These are phyloP conservation scores for Astrephomene gubernaculifera DNA, from an alignment of 139 green algal genomes.

Conservation along the genomic window DNA sequence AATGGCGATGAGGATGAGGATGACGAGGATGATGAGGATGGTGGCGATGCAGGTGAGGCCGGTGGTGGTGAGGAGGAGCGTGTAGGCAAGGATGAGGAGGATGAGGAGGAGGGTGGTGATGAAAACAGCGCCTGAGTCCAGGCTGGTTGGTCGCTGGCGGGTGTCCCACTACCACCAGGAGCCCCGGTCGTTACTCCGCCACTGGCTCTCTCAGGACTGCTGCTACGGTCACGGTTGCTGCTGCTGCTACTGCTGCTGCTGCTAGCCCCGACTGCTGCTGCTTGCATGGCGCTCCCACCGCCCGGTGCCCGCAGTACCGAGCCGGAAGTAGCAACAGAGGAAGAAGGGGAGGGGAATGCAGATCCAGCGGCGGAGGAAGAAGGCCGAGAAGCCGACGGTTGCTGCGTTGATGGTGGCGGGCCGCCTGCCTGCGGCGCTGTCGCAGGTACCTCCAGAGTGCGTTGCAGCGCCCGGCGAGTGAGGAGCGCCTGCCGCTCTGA, in stretches of 20 bases:
- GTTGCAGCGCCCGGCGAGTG: conserved; percentile 31
- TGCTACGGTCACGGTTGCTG: neutral
- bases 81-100: neutral
- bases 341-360: no score
- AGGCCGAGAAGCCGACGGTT: no score
- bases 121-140: conserved; percentile 30
- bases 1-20: neutral
- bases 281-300: no score
- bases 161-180: neutral
- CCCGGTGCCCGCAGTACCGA: no score
- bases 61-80: neutral
- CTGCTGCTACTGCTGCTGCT: neutral
- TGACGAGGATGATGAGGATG: neutral
- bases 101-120: neutral
- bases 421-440: neutral
- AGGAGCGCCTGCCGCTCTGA: conserved; percentile 15
- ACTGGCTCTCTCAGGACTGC: no score
- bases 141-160: neutral
- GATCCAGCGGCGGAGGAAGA: no score
- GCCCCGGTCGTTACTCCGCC: no score
- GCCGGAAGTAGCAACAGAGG: no score
- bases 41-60: neutral
- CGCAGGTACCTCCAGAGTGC: neutral
- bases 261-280: neutral
- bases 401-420: no score